Evolutionary conservation across 352 stramenopile species (phyloP).

Genomic region (Phytophthora kernoviae): DNA sequence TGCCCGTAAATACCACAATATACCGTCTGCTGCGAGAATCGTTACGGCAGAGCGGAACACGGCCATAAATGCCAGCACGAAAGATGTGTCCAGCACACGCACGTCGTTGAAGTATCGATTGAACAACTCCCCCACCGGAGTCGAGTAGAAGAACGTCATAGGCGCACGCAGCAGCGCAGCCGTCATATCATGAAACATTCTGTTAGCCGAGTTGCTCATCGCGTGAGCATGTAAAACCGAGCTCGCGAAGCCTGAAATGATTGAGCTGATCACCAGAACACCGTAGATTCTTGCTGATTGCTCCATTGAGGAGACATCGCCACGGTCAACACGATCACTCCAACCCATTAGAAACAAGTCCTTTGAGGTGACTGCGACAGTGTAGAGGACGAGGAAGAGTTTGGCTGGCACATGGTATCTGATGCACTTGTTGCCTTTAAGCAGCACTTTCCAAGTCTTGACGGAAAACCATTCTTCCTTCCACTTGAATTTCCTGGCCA

Average conservation of each 20-base stretch:
- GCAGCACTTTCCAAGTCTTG: conserved; percentile 32
- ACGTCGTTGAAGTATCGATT: conserved; percentile 54
- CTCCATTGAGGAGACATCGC: conserved; percentile 31
- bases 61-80: conserved; percentile 33
- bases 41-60: conserved; percentile 38
- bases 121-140: conserved; percentile 50
- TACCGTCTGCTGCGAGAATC: conserved; percentile 31
- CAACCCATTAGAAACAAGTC: conserved; percentile 47
- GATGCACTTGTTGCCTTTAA: conserved; percentile 27
- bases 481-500: conserved; percentile 28
- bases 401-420: conserved; percentile 29
- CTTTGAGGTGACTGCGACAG: conserved; percentile 31
- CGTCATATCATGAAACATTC: conserved; percentile 54
- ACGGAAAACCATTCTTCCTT: conserved; percentile 36
- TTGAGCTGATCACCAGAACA: conserved; percentile 39
- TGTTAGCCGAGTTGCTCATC: conserved; percentile 38
- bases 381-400: conserved; percentile 38
- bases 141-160: conserved; percentile 53
- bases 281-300: conserved; percentile 38
- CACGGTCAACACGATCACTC: conserved; percentile 35
- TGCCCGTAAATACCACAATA: conserved; percentile 44
- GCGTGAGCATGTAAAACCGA: conserved; percentile 40
- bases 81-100: conserved; percentile 30
- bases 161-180: conserved; percentile 41
- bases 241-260: conserved; percentile 35